These are phyloP conservation scores for Aspergillus neoniger DNA, from an alignment of 2,329 filamentous ascomycete species.

Conservation along the genomic window DNA sequence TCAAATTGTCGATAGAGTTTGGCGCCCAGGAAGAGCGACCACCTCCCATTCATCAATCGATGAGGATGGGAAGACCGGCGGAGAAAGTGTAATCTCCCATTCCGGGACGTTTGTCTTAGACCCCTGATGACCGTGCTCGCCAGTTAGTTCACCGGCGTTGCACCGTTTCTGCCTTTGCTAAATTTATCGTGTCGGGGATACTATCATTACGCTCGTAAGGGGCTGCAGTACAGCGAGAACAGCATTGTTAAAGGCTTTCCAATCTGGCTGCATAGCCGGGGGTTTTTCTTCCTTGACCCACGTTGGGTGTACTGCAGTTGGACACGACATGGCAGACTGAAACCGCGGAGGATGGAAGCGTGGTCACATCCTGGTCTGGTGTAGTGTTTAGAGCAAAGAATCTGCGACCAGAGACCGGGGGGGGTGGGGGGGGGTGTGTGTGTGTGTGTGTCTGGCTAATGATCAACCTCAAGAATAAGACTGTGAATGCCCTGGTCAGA, in stretches of 20 bases:
- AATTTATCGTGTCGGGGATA: not conserved
- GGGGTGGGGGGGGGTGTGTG: not conserved
- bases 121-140: not conserved
- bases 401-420: not conserved
- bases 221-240: not conserved
- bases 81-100: not conserved
- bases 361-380: not conserved
- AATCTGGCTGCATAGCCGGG: not conserved
- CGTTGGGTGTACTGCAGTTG: not conserved
- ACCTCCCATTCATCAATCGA: not conserved
- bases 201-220: not conserved
- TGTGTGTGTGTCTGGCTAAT: not conserved
- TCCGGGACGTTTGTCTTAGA: conserved; percentile 1
- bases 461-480: not conserved
- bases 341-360: not conserved
- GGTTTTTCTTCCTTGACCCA: not conserved
- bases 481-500: not conserved
- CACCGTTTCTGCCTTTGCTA: not conserved
- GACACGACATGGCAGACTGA: not conserved
- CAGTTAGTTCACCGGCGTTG: not conserved
- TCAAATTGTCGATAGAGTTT: not conserved
- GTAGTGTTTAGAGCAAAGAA: not conserved
- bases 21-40: not conserved
- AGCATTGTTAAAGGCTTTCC: not conserved
- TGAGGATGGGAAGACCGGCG: not conserved